Conservation (phyloP, 768 basidiomycete species). For the Mycena capillaripes region DNA sequence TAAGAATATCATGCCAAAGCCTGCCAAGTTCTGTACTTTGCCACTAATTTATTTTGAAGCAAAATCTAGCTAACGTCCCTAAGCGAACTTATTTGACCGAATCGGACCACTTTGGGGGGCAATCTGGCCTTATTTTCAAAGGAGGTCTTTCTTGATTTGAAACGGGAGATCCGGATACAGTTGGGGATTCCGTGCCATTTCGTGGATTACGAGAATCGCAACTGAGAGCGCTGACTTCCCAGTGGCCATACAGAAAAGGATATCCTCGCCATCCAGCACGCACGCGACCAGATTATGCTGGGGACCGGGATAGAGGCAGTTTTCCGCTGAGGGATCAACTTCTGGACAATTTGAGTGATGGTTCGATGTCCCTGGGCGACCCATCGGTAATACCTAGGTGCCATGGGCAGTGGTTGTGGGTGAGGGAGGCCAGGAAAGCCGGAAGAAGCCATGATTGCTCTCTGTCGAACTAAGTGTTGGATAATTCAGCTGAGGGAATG, state of each 20-base stretch:
- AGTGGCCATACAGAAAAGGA: constrained; percentile 16
- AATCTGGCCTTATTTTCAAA: no score
- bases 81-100: no score
- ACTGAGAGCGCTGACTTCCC: constrained; percentile 21
- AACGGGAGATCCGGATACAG: no score
- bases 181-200: constrained; percentile 2
- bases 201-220: constrained; percentile 7
- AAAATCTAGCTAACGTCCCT: no score
- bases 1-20: no score
- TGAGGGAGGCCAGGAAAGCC: not conserved
- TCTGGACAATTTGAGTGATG: not conserved
- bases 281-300: constrained; percentile 11
- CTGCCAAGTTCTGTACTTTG: no score
- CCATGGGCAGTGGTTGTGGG: not conserved
- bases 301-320: constrained; percentile 2
- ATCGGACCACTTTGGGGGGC: no score
- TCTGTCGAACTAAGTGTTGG: no score
- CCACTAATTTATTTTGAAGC: no score
- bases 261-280: constrained; percentile 17
- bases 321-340: constrained; percentile 8
- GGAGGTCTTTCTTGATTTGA: no score
- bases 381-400: not conserved
- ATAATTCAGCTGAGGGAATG: no score
- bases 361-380: not conserved
- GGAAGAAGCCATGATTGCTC: no score